phyloP scores from a whole-genome alignment of 106 monocot genomes.

The Triglochin maritima region DNA sequence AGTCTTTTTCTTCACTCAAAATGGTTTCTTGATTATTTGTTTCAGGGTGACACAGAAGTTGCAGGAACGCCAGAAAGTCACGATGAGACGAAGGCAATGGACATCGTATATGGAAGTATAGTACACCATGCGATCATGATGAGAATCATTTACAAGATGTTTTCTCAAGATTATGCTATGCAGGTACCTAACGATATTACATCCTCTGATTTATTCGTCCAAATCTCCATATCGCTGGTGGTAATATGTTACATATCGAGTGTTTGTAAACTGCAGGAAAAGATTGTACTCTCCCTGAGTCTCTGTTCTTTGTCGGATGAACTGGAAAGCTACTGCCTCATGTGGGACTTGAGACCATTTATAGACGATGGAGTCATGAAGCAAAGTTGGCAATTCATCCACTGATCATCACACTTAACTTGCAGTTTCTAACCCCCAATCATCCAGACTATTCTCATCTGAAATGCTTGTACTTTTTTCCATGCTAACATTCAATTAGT shows the following conservation, averaged over 20 bases:
- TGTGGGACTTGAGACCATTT: conserved; percentile 21
- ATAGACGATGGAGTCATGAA: conserved; percentile 9
- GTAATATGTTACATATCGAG: neutral
- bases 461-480: too few relatives aligned
- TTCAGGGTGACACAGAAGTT: conserved; percentile 11
- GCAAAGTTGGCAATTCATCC: conserved; percentile 12
- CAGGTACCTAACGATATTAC: conserved; percentile 28
- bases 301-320: conserved; percentile 23
- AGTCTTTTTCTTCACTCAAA: neutral
- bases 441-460: too few relatives aligned
- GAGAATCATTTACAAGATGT: conserved; percentile 31
- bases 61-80: neutral
- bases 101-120: conserved; percentile 19
- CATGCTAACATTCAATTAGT: too few relatives aligned
- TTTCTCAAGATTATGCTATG: conserved; percentile 52
- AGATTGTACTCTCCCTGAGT: conserved; percentile 24
- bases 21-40: neutral
- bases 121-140: conserved; percentile 25
- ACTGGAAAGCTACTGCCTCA: conserved; percentile 15
- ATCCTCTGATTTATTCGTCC: too few relatives aligned
- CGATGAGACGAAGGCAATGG: conserved; percentile 1
- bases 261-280: conserved; percentile 26
- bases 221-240: neutral
- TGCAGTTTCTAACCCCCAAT: too few relatives aligned
- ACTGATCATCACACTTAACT: neutral